phyloP scores from a whole-genome alignment of 176 grass and related monocot species.

The Pharus latifolius region DNA sequence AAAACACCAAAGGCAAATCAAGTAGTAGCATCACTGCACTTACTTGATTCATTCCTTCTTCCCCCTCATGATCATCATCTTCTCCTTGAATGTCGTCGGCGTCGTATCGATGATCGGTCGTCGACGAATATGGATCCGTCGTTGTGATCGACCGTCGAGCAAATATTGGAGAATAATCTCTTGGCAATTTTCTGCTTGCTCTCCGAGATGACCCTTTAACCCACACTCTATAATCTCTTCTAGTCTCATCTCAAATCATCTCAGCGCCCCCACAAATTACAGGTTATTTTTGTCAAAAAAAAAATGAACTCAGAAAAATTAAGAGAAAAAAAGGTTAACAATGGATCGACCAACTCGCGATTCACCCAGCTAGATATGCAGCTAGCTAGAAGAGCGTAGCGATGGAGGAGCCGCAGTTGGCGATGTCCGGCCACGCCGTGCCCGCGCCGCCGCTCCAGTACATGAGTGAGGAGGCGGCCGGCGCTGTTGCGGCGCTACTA shows the following conservation, averaged over 20 bases:
- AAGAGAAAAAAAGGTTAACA: slow-evolving; percentile 30
- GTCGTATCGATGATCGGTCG: neutral
- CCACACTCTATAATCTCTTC: slow-evolving; percentile 16
- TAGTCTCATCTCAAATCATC: slow-evolving; percentile 27
- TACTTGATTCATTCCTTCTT: slow-evolving; percentile 39
- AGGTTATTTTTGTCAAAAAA: slow-evolving; percentile 51
- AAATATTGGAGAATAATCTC: slow-evolving; percentile 1
- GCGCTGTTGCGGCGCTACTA: neutral
- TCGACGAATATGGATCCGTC: neutral
- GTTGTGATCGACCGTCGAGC: neutral
- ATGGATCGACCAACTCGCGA: neutral
- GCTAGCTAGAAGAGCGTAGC: slow-evolving; percentile 64
- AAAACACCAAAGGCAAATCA: slow-evolving; percentile 43
- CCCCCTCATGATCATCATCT: neutral
- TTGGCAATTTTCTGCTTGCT: neutral
- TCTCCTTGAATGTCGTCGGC: neutral
- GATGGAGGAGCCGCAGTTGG: slow-evolving; percentile 71
- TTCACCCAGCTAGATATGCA: neutral
- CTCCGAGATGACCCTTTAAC: slow-evolving; percentile 8
- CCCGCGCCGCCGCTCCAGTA: slow-evolving; percentile 45
- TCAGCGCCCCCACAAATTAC: slow-evolving; percentile 41
- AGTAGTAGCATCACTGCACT: slow-evolving; percentile 29
- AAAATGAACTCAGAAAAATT: slow-evolving; percentile 31
- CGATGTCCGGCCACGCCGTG: slow-evolving; percentile 31
- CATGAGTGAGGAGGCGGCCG: slow-evolving; percentile 2